Evolutionary conservation across 306 rosid species (phyloP).

Genomic region (Rosa lucieae): DNA sequence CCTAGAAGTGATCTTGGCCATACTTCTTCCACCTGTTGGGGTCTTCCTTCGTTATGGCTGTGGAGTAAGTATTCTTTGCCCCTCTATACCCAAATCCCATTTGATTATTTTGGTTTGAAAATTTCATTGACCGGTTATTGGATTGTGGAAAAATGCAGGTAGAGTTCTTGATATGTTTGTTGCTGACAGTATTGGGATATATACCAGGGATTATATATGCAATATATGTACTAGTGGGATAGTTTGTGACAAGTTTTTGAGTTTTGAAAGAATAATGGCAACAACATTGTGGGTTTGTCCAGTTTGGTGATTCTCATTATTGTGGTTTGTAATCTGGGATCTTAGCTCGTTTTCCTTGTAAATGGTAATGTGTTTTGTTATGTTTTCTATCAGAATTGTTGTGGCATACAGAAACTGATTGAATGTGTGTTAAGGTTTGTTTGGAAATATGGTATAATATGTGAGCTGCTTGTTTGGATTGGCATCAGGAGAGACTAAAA

Average conservation of each 20-base stretch:
- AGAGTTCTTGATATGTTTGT: conserved; percentile 64
- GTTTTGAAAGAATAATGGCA: background rate
- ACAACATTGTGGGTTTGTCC: background rate
- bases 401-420: background rate
- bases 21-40: conserved; percentile 68
- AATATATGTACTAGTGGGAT: conserved; percentile 57
- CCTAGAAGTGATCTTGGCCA: conserved; percentile 56
- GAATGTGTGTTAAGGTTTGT: background rate
- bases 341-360: background rate
- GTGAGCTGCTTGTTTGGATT: background rate
- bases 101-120: background rate
- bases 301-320: background rate
- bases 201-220: conserved; percentile 75
- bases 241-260: background rate
- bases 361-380: background rate
- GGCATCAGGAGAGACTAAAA: background rate
- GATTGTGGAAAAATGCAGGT: conserved; percentile 43
- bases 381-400: background rate
- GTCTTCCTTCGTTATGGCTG: conserved; percentile 72
- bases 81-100: background rate
- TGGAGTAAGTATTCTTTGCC: conserved; percentile 33
- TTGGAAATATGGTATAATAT: background rate
- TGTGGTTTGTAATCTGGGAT: background rate
- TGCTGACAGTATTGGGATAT: conserved; percentile 61
- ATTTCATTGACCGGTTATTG: background rate